Conservation (phyloP, 345 rosid genomes). For the Gossypium australe region DNA sequence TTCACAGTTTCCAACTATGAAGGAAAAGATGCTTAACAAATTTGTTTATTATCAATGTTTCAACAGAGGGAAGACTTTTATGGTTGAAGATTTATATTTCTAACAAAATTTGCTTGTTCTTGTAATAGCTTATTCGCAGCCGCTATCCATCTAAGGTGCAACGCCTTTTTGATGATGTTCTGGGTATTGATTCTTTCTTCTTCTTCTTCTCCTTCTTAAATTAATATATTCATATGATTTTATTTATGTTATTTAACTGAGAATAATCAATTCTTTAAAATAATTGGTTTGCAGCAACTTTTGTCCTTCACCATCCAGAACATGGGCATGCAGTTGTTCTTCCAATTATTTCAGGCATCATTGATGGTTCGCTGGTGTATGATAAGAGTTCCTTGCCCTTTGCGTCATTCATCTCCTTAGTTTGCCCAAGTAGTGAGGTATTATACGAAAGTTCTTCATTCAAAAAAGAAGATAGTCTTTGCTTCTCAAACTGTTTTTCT, state of each 20-base stretch:
- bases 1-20: constrained; percentile 2
- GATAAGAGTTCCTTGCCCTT: constrained; percentile 70
- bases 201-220: neutral
- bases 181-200: constrained; percentile 51
- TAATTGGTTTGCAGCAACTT: constrained; percentile 51
- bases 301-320: constrained; percentile 98
- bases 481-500: neutral
- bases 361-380: constrained; percentile 81
- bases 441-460: constrained; percentile 1
- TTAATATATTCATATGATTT: neutral
- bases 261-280: constrained; percentile 11
- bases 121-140: constrained; percentile 66
- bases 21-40: neutral
- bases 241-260: neutral
- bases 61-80: neutral
- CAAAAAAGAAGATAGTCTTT: neutral
- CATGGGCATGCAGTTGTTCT: constrained; percentile 97
- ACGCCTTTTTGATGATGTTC: constrained; percentile 86
- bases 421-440: constrained; percentile 84
- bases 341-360: constrained; percentile 89
- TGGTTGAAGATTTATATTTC: neutral
- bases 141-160: constrained; percentile 79
- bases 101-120: constrained; percentile 12
- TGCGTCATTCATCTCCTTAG: constrained; percentile 89
- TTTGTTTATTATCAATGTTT: neutral